Conservation (phyloP, 2,329 filamentous ascomycete genomes). For the Rosellinia necatrix region DNA sequence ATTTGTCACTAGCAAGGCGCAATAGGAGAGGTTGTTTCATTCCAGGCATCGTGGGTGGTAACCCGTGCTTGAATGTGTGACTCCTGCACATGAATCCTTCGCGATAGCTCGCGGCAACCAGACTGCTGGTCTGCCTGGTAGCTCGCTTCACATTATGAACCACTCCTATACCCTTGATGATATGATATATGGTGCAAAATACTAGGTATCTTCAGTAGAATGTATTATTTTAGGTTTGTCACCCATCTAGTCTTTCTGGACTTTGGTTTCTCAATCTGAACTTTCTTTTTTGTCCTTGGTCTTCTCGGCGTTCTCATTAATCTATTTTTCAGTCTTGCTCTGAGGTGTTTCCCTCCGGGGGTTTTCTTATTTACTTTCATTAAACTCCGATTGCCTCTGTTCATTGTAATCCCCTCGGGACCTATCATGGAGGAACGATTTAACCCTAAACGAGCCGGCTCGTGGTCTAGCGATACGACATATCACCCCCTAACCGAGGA, state of each 20-base stretch:
- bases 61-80: too few species aligned
- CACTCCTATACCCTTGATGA: too few species aligned
- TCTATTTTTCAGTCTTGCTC: background rate
- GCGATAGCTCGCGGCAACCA: too few species aligned
- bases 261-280: too few species aligned
- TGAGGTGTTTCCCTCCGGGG: background rate
- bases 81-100: too few species aligned
- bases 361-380: background rate
- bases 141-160: too few species aligned
- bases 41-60: too few species aligned
- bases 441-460: background rate
- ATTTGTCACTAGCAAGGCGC: too few species aligned
- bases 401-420: background rate
- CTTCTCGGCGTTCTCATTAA: background rate
- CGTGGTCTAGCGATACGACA: constrained; percentile 3
- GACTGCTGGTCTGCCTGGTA: too few species aligned
- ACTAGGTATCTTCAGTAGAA: too few species aligned
- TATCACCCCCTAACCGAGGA: background rate
- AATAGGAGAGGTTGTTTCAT: too few species aligned
- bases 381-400: background rate
- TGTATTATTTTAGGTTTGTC: background rate
- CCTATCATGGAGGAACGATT: constrained; percentile 1
- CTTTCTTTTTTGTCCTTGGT: background rate
- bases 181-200: too few species aligned
- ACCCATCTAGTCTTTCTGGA: background rate